Base-by-base conservation (phyloP, 495 filamentous ascomycete species). In the Penicillium egyptiacum region DNA sequence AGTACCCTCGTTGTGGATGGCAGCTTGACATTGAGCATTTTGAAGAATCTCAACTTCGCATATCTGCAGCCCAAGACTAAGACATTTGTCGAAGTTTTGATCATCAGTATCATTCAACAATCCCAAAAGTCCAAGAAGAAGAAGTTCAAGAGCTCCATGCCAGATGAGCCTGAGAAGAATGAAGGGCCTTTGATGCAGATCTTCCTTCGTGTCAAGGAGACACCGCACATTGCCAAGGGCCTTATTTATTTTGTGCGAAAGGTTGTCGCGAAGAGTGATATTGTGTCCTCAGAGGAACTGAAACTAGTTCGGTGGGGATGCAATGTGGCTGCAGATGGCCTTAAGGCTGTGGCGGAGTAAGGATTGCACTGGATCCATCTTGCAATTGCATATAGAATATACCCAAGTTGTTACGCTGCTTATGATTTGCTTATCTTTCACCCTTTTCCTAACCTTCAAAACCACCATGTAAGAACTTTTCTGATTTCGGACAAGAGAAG, bases 171-270 rank as follows among this genome's bases (percentile, higher is more conserved):
- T 2, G 63, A 64, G 37, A 73, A 74, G 48, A 72, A 83, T 55
- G 81, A 86, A 50, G 74, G 81, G 55, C 65, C 75, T 2, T 65
- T 92, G n/a, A 68, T 83, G 57, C 81, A 83, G 23, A 75, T 90
- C n/a, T 89, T 94, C 65, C 61, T 79, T 39, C 82, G 79, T 12
- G 79, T 78, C 1, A 79, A 79, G 35, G 83, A 83, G 17, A 79
- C 78, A 7, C 81, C 85, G 1, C 79, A 86, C 43, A 75, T 96
- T 50, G 84, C 82, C 1, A 81, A 80, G 57, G 88, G 89, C 3
- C 61, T 96, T 55, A 87, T 87, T 42, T 92, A 83, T 65, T 95
- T 97, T 67, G 55, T 96, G 25, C 83, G 81, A 64, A 92, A 87
- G 69, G 82, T 88, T 22, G 84, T 96, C 5, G 78, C 83, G 22